These are phyloP conservation scores for Colletotrichum sidae DNA, from an alignment of 2,329 filamentous ascomycete species.

Conservation along the genomic window DNA sequence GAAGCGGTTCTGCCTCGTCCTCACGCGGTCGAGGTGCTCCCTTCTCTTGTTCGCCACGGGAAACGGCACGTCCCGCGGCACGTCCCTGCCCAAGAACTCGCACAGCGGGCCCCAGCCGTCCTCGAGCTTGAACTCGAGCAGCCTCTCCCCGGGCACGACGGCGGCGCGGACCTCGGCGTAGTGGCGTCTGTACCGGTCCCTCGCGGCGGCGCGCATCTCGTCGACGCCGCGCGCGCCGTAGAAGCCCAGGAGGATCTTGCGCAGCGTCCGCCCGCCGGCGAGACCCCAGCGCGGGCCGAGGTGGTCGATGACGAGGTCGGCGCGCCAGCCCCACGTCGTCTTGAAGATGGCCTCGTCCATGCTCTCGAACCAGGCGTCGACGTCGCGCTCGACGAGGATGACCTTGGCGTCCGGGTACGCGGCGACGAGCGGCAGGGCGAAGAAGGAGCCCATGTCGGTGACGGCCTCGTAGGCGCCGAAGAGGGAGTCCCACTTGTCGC, in stretches of 20 bases:
- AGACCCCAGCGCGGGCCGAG: slow-evolving; percentile 48
- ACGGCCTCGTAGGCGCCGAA: slow-evolving; percentile 44
- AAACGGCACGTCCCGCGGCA: slow-evolving; percentile 48
- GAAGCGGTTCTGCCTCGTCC: slow-evolving; percentile 24
- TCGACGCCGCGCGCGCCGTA: slow-evolving; percentile 41
- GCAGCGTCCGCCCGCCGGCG: slow-evolving; percentile 39
- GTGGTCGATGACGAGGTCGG: slow-evolving; percentile 37
- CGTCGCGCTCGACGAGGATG: slow-evolving; percentile 58
- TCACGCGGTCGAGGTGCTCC: slow-evolving; percentile 30
- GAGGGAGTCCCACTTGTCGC: slow-evolving; percentile 41
- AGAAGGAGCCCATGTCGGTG: slow-evolving; percentile 65
- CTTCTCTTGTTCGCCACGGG: slow-evolving; percentile 47
- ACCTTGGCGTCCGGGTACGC: slow-evolving; percentile 80
- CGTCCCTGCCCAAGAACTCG: slow-evolving; percentile 49
- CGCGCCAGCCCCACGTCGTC: slow-evolving; percentile 41
- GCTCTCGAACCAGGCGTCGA: slow-evolving; percentile 15
- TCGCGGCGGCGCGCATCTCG: slow-evolving; percentile 51
- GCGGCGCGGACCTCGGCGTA: slow-evolving; percentile 50
- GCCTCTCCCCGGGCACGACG: slow-evolving; percentile 45
- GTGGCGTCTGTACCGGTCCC: slow-evolving; percentile 50
- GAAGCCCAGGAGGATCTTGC: slow-evolving; percentile 46
- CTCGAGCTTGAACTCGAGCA: slow-evolving; percentile 53
- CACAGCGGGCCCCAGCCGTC: slow-evolving; percentile 58
- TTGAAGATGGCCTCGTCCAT: slow-evolving; percentile 40
- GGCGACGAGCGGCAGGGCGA: slow-evolving; percentile 76